Evolutionary conservation across 73 alveolate genomes (phyloP).

Genomic region (Durusdinium trenchii): DNA sequence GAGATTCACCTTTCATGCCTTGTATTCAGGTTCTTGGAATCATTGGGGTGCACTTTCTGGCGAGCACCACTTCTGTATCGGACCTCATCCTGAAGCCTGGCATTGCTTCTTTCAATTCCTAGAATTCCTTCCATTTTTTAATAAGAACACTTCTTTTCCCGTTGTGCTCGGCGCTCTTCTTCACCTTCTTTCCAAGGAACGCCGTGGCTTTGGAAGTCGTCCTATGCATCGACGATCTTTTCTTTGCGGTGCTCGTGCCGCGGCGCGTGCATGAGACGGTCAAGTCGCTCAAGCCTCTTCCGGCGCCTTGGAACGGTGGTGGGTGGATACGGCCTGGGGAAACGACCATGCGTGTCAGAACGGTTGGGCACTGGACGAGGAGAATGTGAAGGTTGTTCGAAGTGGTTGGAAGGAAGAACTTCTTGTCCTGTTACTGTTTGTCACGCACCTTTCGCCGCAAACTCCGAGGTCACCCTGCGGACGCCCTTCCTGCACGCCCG

Average conservation of each 20-base stretch:
- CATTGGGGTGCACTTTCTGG: constrained; percentile 63
- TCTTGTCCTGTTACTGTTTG: no score
- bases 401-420: not conserved
- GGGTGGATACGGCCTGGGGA: no score
- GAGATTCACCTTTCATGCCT: no score
- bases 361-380: not conserved
- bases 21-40: constrained; percentile 27
- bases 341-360: not conserved
- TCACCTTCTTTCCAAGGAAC: constrained; percentile 35
- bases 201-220: constrained; percentile 84
- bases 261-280: constrained; percentile 45
- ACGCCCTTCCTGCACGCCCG: constrained; percentile 61
- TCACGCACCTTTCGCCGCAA: no score
- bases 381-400: not conserved
- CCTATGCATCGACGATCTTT: constrained; percentile 66
- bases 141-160: no score
- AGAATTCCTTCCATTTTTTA: no score
- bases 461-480: not conserved
- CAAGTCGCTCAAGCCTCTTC: constrained; percentile 26
- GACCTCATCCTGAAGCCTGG: constrained; percentile 36
- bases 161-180: no score
- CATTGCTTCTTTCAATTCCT: not conserved
- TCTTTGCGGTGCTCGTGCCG: constrained; percentile 83
- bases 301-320: not conserved
- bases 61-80: constrained; percentile 68